Evolutionary conservation across 75 land plant genomes (phyloP).

Genomic region (Chamaecyparis obtusa): DNA sequence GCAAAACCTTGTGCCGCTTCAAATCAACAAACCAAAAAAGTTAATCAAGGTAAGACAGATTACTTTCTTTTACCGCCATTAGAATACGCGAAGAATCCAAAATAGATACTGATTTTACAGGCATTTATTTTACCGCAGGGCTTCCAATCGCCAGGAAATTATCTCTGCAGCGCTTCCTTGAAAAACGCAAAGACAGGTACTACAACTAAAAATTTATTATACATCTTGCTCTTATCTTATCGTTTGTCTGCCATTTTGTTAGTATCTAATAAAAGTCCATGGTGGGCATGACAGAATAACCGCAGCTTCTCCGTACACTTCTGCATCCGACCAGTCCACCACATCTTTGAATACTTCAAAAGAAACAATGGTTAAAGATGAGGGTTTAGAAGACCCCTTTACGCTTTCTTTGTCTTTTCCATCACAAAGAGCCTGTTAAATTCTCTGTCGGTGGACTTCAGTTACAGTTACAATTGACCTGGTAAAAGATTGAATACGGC

Average conservation of each 20-base stretch:
- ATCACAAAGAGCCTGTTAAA: neutral
- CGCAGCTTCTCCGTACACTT: neutral
- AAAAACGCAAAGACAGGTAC: constrained; percentile 9
- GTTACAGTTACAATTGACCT: neutral
- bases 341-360: neutral
- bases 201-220: no score
- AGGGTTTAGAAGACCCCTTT: neutral
- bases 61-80: neutral
- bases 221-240: neutral
- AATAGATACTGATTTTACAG: neutral
- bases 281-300: neutral
- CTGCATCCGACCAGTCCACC: neutral
- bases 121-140: neutral
- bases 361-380: neutral
- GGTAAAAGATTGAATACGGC: neutral
- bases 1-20: neutral
- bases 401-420: constrained; percentile 1
- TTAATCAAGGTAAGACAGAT: neutral
- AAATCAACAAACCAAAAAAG: neutral
- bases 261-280: neutral
- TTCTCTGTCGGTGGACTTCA: neutral
- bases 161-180: constrained; percentile 10
- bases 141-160: constrained; percentile 1
- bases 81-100: neutral
- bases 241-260: neutral